Base-by-base conservation (phyloP, 176 grass and related monocot genomes). In the Cenchrus purpureus region DNA sequence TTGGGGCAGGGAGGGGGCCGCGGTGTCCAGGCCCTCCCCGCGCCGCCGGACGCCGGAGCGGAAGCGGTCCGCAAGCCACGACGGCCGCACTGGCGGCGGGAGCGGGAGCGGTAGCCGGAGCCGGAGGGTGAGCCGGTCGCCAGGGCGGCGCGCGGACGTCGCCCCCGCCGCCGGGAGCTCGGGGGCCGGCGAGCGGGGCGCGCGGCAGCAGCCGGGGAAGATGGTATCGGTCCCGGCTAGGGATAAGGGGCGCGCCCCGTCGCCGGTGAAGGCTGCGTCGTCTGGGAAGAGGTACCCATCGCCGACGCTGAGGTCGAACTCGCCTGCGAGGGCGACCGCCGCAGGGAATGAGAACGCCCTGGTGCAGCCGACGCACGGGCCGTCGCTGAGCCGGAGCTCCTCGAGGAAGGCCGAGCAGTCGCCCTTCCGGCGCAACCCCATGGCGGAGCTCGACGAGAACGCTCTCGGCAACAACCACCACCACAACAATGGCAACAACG, bases 371-470 rank as follows among this genome's bases (percentile, higher is more conserved):
- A 12, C 79, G 14, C 92, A 94, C 68, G 81, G 85, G 7, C 89
- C 81, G n/a, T 85, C 88, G 19, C 88, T 98, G 71, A 96, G 97
- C 75, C 80, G 97, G 48, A 96, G 83, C 83, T 95, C 95, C 10
- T 95, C 95, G 1, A 82, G 91, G 83, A 98, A 95, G 77, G 93
- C 91, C 0, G 95, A 98, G 69, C 77, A 92, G 7, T 95, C 95
- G 9, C 93, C 93, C 2, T 87, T 78, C 51, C 78, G 89, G 8
- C 88, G 95, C 79, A 95, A 89, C 60, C 95, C 95, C 13, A 93
- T 98, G 93, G n/a, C 89, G 1, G 93, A 98, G 77, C 78, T 98
- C 43, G 91, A 98, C 37, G 91, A 92, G 72, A 98, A 98, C 65
- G 13, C 79, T 0, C 78, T 89, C 42, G 74, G 13, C 42, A 77